phyloP scores from a whole-genome alignment of 2,329 filamentous ascomycete genomes.

The Pseudogymnoascus sp. region DNA sequence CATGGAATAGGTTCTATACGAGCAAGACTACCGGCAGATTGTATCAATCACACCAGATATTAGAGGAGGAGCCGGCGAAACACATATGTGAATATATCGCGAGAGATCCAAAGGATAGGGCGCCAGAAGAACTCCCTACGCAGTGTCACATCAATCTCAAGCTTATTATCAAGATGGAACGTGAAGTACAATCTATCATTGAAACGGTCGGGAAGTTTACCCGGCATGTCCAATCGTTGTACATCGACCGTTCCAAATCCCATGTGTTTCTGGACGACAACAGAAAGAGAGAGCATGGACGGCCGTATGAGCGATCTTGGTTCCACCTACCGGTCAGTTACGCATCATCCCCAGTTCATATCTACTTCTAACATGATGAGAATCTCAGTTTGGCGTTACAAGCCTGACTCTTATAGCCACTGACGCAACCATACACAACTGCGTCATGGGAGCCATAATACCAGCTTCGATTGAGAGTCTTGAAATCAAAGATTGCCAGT shows the following conservation, averaged over 20 bases:
- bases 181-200: not conserved
- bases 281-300: not conserved
- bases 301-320: not conserved
- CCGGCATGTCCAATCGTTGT: not conserved
- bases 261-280: not conserved
- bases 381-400: not conserved
- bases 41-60: not conserved
- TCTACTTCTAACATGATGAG: not conserved
- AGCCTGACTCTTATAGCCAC: not conserved
- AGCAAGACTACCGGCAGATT: not conserved
- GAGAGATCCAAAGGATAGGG: not conserved
- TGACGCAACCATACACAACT: not conserved
- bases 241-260: not conserved
- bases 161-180: not conserved
- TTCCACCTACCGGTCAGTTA: not conserved
- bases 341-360: not conserved
- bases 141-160: not conserved
- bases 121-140: not conserved
- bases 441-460: not conserved
- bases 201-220: not conserved
- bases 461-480: not conserved
- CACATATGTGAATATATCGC: not conserved
- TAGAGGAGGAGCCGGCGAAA: not conserved
- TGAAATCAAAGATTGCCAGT: not conserved
- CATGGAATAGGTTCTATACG: conserved; percentile 1